Evolutionary conservation across 2,329 filamentous ascomycete genomes (phyloP).

Genomic region (Penicillium sp.): DNA sequence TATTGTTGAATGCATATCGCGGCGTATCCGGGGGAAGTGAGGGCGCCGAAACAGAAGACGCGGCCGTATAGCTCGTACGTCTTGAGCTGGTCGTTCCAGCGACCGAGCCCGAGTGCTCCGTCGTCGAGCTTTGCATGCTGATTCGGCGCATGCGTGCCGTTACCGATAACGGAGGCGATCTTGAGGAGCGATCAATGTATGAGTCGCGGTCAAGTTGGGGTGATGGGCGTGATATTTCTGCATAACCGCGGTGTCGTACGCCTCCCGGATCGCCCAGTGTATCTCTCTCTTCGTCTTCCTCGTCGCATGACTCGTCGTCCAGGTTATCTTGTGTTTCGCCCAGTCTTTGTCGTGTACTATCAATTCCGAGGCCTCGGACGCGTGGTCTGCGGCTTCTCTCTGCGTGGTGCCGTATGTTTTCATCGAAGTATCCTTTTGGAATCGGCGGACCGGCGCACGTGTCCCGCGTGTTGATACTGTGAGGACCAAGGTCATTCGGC

Average conservation of each 20-base stretch:
- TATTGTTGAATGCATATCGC: slow-evolving; percentile 17
- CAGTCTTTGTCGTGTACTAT: neutral
- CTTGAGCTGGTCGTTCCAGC: slow-evolving; percentile 31
- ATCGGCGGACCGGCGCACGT: slow-evolving; percentile 3
- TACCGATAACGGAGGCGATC: slow-evolving; percentile 37
- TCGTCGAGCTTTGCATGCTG: slow-evolving; percentile 32
- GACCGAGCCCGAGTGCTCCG: slow-evolving; percentile 26
- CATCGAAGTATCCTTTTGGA: slow-evolving; percentile 34
- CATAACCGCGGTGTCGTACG: neutral
- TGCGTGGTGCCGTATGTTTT: slow-evolving; percentile 26
- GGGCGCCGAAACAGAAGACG: slow-evolving; percentile 25
- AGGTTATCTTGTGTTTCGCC: neutral
- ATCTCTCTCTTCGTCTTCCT: slow-evolving; percentile 23
- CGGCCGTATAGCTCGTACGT: slow-evolving; percentile 34
- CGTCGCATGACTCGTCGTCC: slow-evolving; percentile 25
- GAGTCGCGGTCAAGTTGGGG: slow-evolving; percentile 11
- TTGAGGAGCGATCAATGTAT: slow-evolving; percentile 26
- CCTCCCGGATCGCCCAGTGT: slow-evolving; percentile 9
- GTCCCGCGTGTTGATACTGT: slow-evolving; percentile 1
- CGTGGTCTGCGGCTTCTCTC: slow-evolving; percentile 9
- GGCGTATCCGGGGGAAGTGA: slow-evolving; percentile 29
- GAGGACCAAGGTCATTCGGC: slow-evolving; percentile 2
- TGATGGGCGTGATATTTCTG: neutral
- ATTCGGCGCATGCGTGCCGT: slow-evolving; percentile 39
- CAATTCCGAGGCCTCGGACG: slow-evolving; percentile 16